Percentiles rank a stretch among this genome's conserved stretches.
These are phyloP conservation scores for Xylaria venustula DNA, from an alignment of 495 filamentous ascomycete species.

Conservation along the genomic window DNA sequence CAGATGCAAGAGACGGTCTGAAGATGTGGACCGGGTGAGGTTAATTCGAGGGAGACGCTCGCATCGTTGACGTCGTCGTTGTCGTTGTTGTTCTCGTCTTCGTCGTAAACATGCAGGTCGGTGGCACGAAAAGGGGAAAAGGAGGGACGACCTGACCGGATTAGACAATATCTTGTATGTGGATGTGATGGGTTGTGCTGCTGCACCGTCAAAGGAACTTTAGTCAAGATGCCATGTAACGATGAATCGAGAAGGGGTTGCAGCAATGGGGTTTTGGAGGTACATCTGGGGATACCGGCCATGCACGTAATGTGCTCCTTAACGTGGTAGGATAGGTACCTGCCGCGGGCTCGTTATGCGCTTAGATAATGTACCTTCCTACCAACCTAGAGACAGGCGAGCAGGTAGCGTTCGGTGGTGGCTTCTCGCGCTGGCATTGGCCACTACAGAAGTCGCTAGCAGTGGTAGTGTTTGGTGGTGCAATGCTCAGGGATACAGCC, in stretches of 20 bases:
- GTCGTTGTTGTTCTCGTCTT: too few species aligned
- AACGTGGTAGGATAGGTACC: not conserved
- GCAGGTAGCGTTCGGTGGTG: not conserved
- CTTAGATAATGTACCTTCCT: too few species aligned
- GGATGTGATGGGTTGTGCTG: not conserved
- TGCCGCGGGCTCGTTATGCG: not conserved
- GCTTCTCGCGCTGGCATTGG: constrained; percentile 4
- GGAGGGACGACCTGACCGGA: not conserved
- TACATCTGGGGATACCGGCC: not conserved
- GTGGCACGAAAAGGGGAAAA: not conserved
- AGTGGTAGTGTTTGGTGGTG: not conserved
- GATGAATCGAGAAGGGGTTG: constrained; percentile 6
- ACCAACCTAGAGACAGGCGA: not conserved
- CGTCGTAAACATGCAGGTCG: not conserved
- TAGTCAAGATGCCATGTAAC: constrained; percentile 17
- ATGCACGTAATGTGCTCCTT: constrained; percentile 7
- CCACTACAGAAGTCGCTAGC: not conserved
- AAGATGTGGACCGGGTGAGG: constrained; percentile 1
- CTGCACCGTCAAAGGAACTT: constrained; percentile 11
- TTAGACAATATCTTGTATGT: not conserved
- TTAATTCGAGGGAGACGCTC: constrained; percentile 1
- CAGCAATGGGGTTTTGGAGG: not conserved
- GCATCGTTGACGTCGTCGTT: constrained; percentile 6
- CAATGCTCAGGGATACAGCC: not conserved
- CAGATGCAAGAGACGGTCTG: not conserved